These are phyloP conservation scores for Lodderomyces parapsilosis DNA, from an alignment of 1,139 yeast species.

Conservation along the genomic window DNA sequence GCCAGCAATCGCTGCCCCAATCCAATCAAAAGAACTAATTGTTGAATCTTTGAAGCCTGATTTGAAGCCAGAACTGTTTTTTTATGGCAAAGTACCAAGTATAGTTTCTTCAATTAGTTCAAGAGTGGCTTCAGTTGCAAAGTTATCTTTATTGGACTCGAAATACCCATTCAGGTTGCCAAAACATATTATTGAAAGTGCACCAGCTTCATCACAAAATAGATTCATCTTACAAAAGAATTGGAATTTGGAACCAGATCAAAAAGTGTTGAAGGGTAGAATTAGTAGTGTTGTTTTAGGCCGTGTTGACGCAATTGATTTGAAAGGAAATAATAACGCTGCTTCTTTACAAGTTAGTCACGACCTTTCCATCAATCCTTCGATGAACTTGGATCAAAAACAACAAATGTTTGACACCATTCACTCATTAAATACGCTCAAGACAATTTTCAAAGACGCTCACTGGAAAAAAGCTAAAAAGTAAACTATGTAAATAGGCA, in stretches of 20 bases:
- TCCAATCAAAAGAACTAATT: slow-evolving; percentile 17
- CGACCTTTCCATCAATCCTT: slow-evolving; percentile 33
- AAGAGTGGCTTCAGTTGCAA: slow-evolving; percentile 44
- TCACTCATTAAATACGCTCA: slow-evolving; percentile 24
- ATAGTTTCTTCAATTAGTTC: slow-evolving; percentile 30
- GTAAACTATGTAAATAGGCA: slow-evolving; percentile 1
- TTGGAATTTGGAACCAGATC: slow-evolving; percentile 28
- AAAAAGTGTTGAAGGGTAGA: slow-evolving; percentile 23
- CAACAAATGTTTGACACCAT: slow-evolving; percentile 29
- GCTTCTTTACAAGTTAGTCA: slow-evolving; percentile 5
- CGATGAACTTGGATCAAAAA: slow-evolving; percentile 27
- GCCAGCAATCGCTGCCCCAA: slow-evolving; percentile 12
- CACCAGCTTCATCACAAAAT: slow-evolving; percentile 17
- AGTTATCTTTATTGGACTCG: slow-evolving; percentile 37
- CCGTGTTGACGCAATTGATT: slow-evolving; percentile 16
- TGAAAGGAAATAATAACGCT: slow-evolving; percentile 12
- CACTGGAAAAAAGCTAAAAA: slow-evolving; percentile 24
- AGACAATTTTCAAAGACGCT: slow-evolving; percentile 29
- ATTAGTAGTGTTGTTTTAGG: slow-evolving; percentile 38
- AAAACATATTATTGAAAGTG: slow-evolving; percentile 30
- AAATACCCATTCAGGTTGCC: slow-evolving; percentile 47
- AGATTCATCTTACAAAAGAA: slow-evolving; percentile 34
- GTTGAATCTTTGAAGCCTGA: slow-evolving; percentile 22
- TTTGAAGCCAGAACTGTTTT: slow-evolving; percentile 31
- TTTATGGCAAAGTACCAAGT: slow-evolving; percentile 40